Percentiles rank a stretch among this genome's conserved stretches.
These are phyloP conservation scores for Penicillium aurantiogriseum DNA, from an alignment of 2,329 filamentous ascomycete genomes.

Conservation along the genomic window DNA sequence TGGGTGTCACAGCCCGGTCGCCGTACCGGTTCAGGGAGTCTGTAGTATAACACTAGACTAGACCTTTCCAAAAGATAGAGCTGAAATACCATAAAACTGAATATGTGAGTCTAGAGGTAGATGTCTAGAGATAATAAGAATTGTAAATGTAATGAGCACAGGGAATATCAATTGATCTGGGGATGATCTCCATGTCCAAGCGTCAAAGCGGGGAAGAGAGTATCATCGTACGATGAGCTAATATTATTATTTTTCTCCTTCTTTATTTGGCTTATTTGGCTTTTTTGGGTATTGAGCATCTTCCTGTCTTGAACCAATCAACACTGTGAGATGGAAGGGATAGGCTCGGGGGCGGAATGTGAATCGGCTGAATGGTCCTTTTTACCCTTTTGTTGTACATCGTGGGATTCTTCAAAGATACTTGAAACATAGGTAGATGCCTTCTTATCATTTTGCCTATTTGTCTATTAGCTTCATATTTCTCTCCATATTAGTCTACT, in stretches of 20 bases:
- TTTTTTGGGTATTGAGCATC: neutral
- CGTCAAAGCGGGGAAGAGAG: constrained; percentile 20
- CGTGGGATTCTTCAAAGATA: neutral
- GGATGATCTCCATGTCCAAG: constrained; percentile 20
- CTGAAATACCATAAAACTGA: neutral
- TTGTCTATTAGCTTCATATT: neutral
- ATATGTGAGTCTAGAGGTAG: neutral
- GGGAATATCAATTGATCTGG: constrained; percentile 1
- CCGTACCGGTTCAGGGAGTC: neutral
- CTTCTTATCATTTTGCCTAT: neutral
- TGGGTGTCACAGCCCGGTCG: neutral
- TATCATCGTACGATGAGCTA: neutral
- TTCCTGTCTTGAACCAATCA: constrained; percentile 14
- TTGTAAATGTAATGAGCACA: neutral
- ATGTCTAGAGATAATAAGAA: neutral
- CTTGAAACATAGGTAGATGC: neutral
- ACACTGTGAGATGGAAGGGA: constrained; percentile 15
- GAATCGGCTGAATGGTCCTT: constrained; percentile 20
- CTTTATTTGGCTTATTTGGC: neutral
- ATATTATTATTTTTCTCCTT: neutral
- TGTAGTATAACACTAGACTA: neutral
- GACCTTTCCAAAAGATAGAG: neutral
- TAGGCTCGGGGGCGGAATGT: constrained; percentile 18
- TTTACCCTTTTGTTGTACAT: neutral
- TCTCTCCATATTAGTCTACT: neutral